Evolutionary conservation across 768 basidiomycete species (phyloP).

Genomic region (Lactarius hengduanensis): DNA sequence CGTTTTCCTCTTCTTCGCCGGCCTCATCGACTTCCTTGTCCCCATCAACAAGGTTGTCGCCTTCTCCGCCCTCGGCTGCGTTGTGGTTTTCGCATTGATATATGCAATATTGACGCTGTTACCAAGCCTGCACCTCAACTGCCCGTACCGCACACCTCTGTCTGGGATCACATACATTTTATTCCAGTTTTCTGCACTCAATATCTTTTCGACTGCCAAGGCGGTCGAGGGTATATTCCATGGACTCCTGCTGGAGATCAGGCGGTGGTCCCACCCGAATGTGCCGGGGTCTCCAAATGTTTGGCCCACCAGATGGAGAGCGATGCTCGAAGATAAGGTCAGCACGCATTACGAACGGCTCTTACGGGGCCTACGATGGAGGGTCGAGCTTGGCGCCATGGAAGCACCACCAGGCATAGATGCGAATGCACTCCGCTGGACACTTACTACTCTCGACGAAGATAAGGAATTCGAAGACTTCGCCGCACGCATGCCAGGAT

Average conservation of each 20-base stretch:
- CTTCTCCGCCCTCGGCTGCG: neutral
- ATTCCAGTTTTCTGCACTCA: neutral
- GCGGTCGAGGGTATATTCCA: neutral
- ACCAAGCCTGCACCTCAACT: neutral
- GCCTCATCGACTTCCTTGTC: neutral
- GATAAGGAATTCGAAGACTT: constrained; percentile 1
- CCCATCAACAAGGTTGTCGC: neutral
- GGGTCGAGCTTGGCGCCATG: neutral
- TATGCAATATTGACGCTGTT: neutral
- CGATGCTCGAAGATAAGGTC: neutral
- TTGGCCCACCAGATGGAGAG: neutral
- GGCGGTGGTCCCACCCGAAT: neutral
- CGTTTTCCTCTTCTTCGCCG: neutral
- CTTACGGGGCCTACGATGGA: neutral
- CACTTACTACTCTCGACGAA: neutral
- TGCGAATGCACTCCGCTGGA: neutral
- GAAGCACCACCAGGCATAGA: neutral
- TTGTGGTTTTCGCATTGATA: neutral
- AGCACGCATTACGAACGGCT: neutral
- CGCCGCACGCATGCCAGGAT: neutral
- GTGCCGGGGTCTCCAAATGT: rapidly evolving
- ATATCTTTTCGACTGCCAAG: rapidly evolving
- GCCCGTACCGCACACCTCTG: constrained; percentile 1
- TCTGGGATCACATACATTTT: neutral
- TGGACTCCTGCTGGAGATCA: neutral